These are phyloP conservation scores for Stephania cephalantha DNA, from an alignment of 164 flowering plant genomes.

Conservation along the genomic window DNA sequence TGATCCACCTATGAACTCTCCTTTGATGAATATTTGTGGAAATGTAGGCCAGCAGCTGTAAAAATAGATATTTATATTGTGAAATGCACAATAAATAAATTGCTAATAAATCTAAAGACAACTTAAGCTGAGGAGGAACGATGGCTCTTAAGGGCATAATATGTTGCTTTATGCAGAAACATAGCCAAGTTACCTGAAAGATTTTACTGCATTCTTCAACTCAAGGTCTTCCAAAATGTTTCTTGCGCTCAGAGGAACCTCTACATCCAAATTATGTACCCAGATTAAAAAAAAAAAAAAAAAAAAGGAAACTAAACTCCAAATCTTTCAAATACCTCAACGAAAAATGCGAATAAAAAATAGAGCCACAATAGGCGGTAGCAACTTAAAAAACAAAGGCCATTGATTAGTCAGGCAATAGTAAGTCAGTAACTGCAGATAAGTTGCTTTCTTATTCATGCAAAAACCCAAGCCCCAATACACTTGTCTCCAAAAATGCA, in stretches of 20 bases:
- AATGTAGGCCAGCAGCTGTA: constrained; percentile 92
- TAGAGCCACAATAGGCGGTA: no score
- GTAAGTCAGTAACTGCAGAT: no score
- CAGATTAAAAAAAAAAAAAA: no score
- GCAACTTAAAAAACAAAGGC: no score
- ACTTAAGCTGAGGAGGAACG: neutral
- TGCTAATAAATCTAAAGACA: neutral
- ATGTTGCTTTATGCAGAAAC: neutral
- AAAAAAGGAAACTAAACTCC: no score
- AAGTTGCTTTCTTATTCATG: no score
- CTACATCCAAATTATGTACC: constrained; percentile 31
- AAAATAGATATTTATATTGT: neutral
- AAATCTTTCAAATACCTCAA: no score
- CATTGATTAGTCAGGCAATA: no score
- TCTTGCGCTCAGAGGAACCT: constrained; percentile 72
- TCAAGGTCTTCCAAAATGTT: constrained; percentile 81
- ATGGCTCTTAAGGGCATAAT: no score
- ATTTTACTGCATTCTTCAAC: constrained; percentile 73
- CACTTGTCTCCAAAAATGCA: no score
- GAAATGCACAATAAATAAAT: neutral
- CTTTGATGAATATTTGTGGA: constrained; percentile 92
- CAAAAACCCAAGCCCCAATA: no score
- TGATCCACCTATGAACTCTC: constrained; percentile 89
- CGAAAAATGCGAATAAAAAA: no score
- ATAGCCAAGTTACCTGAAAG: constrained; percentile 47